Conservation (phyloP, 2,329 filamentous ascomycete genomes). For the Aspergillus pseudoglaucus region DNA sequence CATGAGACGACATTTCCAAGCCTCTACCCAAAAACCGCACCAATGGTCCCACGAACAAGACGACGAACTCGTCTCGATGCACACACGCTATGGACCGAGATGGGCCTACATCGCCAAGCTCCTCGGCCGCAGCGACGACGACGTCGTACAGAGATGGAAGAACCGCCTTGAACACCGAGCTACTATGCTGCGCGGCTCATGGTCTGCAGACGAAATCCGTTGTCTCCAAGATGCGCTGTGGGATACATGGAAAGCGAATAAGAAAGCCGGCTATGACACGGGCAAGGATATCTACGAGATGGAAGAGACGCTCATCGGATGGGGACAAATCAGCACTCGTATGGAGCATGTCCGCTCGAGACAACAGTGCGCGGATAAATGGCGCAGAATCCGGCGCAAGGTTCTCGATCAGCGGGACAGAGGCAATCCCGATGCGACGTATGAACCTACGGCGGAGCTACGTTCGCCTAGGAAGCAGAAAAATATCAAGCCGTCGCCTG, state of each 20-base stretch:
- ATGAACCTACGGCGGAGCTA: conserved; percentile 11
- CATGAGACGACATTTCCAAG: conserved; percentile 38
- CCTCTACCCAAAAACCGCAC: conserved; percentile 29
- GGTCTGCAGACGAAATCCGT: conserved; percentile 29
- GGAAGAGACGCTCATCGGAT: conserved; percentile 25
- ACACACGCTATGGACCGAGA: conserved; percentile 27
- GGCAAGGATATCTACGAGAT: conserved; percentile 33
- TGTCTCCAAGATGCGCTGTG: conserved; percentile 23
- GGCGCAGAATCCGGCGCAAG: conserved; percentile 26
- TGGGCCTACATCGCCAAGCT: conserved; percentile 32
- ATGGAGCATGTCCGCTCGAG: conserved; percentile 28
- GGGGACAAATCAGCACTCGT: conserved; percentile 26
- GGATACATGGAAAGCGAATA: conserved; percentile 15
- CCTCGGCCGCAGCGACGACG: conserved; percentile 34
- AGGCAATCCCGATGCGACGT: conserved; percentile 19
- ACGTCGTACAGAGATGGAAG: conserved; percentile 39
- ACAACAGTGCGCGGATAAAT: conserved; percentile 36
- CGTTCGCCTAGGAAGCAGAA: conserved; percentile 1
- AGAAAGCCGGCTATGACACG: conserved; percentile 12
- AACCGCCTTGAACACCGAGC: conserved; percentile 33
- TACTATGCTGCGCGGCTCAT: conserved; percentile 30
- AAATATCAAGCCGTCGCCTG: conserved; percentile 4
- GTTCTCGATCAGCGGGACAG: conserved; percentile 15
- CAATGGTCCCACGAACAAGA: conserved; percentile 38
- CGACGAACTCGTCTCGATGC: conserved; percentile 31